Percentiles rank a stretch among this genome's conserved stretches.
phyloP scores from a whole-genome alignment of 1,139 yeast genomes.

The Kurtzmaniella quercitrusa region DNA sequence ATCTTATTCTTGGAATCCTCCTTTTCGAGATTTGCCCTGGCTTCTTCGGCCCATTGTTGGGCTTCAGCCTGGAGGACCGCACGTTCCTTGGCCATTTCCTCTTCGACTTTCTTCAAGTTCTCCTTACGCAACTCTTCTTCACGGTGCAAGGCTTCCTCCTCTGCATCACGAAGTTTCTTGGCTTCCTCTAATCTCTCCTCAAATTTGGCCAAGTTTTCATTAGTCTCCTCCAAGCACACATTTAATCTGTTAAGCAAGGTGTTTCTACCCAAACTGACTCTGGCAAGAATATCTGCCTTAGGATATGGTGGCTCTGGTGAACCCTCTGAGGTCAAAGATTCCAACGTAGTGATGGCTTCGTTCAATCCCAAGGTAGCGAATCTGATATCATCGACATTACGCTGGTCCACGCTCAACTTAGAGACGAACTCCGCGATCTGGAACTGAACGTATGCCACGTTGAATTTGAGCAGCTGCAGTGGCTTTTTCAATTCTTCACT shows the following conservation, averaged over 20 bases:
- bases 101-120: slow-evolving; percentile 42
- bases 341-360: slow-evolving; percentile 59
- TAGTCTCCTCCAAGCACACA: slow-evolving; percentile 69
- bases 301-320: slow-evolving; percentile 69
- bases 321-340: slow-evolving; percentile 51
- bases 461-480: slow-evolving; percentile 51
- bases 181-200: slow-evolving; percentile 71
- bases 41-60: slow-evolving; percentile 70
- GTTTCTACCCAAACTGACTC: slow-evolving; percentile 79
- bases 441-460: slow-evolving; percentile 79
- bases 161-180: slow-evolving; percentile 58
- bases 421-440: slow-evolving; percentile 83
- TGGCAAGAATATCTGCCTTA: slow-evolving; percentile 71
- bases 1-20: slow-evolving; percentile 36
- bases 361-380: slow-evolving; percentile 55
- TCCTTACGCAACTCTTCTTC: slow-evolving; percentile 39
- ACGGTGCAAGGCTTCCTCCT: slow-evolving; percentile 37
- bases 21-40: slow-evolving; percentile 30
- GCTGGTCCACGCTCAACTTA: slow-evolving; percentile 55
- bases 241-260: slow-evolving; percentile 72
- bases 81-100: slow-evolving; percentile 63
- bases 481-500: slow-evolving; percentile 22
- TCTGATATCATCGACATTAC: slow-evolving; percentile 62
- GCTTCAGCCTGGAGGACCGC: slow-evolving; percentile 76
- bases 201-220: slow-evolving; percentile 56